Base-by-base conservation (phyloP, 371 early-diverging fungal species). In the Mucor racemosus region DNA sequence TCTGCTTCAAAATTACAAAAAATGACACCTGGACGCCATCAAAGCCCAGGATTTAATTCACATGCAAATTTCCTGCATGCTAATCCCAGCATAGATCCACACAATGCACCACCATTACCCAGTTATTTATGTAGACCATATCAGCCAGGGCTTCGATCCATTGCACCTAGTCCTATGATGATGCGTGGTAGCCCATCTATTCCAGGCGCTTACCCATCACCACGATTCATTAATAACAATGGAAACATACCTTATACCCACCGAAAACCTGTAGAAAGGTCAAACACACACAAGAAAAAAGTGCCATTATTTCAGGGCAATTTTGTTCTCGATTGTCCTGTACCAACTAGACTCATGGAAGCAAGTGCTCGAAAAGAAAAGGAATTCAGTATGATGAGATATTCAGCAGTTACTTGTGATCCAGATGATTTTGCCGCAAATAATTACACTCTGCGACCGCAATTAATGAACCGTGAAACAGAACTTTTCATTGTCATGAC, bases 401-500 rank as follows among this genome's bases (percentile, higher is more conserved):
- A 94, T 67, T 91, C 94, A 0, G 93, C 95, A 6, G 92, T 88
- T 6, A 93, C 93, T 0, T 93, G 91, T 69, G 93, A 93, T 58
- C 92, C 96, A 7, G 90, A 97, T 74, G 90, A 94, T 11, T 96
- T 95, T 75, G 69, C 76, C 41, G 62, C 80, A 42, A 76, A 86
- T 19, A 78, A 88, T 11, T 97, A 94, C 77, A 89, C 91, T 1
- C 81, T 97, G 58, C 86, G 97, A 11, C 96, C 92, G n/a, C 84
- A 86, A 58, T 77, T 92, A 42, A 88, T 88, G 71, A 82, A 86
- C 42, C 85, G 97, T 48, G 70, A 87, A 48, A 97, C 97, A 9
- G 97, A 97, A 76, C 76, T 98, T 26, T 91, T 92, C 60, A 89
- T 93, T 50, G 97, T 95, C 50, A 86, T 96, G 74, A 80, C 80